Percentiles rank a stretch among this genome's conserved stretches.
Evolutionary conservation across 2,329 filamentous ascomycete species (phyloP).

Genomic region (Orbilia ellipsospora): DNA sequence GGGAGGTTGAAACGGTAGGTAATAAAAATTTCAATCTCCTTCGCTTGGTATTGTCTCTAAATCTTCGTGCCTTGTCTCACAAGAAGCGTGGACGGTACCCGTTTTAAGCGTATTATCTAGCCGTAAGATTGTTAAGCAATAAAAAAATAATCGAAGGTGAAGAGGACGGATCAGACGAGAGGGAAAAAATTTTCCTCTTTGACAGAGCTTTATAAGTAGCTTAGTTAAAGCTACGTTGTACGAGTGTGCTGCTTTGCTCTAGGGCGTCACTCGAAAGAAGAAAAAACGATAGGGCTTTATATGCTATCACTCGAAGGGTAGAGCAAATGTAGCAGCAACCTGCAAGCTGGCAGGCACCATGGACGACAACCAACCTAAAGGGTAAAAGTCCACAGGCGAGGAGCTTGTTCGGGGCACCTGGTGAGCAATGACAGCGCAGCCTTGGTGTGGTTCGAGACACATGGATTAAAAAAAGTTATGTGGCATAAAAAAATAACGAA

Average conservation of each 20-base stretch:
- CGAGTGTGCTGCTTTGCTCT: slow-evolving; percentile 44
- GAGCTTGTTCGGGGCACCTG: slow-evolving; percentile 42
- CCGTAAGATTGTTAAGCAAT: slow-evolving; percentile 41
- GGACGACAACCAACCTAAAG: slow-evolving; percentile 51
- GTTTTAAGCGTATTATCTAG: slow-evolving; percentile 25
- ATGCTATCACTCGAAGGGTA: slow-evolving; percentile 31
- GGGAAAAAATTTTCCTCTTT: slow-evolving; percentile 52
- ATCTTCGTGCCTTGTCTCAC: slow-evolving; percentile 47
- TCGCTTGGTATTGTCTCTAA: slow-evolving; percentile 31
- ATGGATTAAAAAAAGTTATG: slow-evolving; percentile 33
- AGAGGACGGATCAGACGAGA: slow-evolving; percentile 47
- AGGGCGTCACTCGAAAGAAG: slow-evolving; percentile 22
- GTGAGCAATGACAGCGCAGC: slow-evolving; percentile 51
- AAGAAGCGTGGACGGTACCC: slow-evolving; percentile 34
- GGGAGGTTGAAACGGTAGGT: slow-evolving; percentile 10
- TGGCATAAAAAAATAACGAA: slow-evolving; percentile 41
- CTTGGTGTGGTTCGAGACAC: slow-evolving; percentile 40
- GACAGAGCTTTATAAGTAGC: slow-evolving; percentile 54
- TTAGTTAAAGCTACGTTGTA: slow-evolving; percentile 46
- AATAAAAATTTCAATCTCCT: slow-evolving; percentile 8
- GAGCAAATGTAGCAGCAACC: slow-evolving; percentile 42
- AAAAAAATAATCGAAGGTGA: slow-evolving; percentile 33
- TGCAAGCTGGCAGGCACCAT: slow-evolving; percentile 50
- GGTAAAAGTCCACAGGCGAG: slow-evolving; percentile 48
- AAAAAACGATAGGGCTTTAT: slow-evolving; percentile 47